These are phyloP conservation scores for Trichoderma orchidacearum DNA, from an alignment of 495 filamentous ascomycete genomes.

Conservation along the genomic window DNA sequence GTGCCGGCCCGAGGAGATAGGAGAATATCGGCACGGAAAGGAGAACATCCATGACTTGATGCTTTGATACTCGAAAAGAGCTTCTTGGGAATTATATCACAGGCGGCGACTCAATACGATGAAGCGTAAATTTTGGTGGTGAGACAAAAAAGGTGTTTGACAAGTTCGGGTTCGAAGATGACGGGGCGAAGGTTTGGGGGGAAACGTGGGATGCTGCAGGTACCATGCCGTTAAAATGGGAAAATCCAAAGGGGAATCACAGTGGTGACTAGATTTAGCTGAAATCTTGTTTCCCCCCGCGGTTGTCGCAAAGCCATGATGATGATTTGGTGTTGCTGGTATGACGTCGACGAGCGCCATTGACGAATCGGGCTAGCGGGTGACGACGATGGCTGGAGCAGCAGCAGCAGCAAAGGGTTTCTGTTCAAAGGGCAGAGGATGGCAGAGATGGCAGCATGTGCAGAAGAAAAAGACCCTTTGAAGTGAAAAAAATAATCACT, in stretches of 20 bases:
- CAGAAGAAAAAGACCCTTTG: too few relatives aligned
- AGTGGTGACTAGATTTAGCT: too few relatives aligned
- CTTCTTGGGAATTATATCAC: too few relatives aligned
- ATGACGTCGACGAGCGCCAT: not conserved
- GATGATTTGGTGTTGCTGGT: not conserved
- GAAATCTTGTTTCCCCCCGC: not conserved
- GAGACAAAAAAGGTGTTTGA: too few relatives aligned
- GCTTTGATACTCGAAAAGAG: too few relatives aligned
- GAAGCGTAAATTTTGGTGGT: not conserved
- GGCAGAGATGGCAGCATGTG: too few relatives aligned
- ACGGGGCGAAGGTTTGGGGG: too few relatives aligned
- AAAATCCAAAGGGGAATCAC: not conserved
- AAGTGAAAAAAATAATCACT: too few relatives aligned
- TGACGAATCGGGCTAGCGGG: not conserved
- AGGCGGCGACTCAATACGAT: too few relatives aligned
- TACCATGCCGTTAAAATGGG: not conserved
- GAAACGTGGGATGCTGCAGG: not conserved
- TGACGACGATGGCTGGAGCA: not conserved
- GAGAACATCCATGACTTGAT: slow-evolving; percentile 41
- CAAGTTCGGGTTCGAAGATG: too few relatives aligned
- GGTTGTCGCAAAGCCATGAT: not conserved
- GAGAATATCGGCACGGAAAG: slow-evolving; percentile 61
- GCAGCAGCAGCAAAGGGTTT: too few relatives aligned
- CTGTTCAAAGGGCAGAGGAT: too few relatives aligned
- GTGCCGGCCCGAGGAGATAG: slow-evolving; percentile 39